A percentile compares a stretch with the other conserved stretches of the same genome.
These are phyloP conservation scores for Wickerhamomyces sydowiorum DNA, from an alignment of 805 yeast genomes.

Conservation along the genomic window DNA sequence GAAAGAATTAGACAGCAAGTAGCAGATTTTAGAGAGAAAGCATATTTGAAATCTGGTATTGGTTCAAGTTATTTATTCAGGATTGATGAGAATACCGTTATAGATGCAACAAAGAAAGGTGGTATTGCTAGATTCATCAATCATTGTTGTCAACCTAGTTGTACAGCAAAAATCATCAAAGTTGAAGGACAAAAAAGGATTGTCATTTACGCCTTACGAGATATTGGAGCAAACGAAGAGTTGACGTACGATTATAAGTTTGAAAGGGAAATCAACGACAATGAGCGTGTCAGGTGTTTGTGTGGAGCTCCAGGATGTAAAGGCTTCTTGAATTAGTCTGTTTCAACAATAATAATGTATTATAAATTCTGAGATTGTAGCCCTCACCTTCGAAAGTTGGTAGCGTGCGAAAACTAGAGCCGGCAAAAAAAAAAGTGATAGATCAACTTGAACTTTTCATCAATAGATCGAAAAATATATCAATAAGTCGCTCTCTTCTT, in stretches of 20 bases:
- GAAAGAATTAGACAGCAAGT: constrained; percentile 90
- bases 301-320: constrained; percentile 96
- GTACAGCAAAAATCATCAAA: constrained; percentile 93
- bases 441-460: too few species aligned
- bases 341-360: background rate
- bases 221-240: constrained; percentile 84
- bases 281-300: constrained; percentile 80
- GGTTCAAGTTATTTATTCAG: constrained; percentile 93
- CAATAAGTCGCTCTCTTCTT: too few species aligned
- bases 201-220: constrained; percentile 88
- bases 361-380: too few species aligned
- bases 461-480: too few species aligned
- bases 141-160: constrained; percentile 96
- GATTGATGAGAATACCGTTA: constrained; percentile 88
- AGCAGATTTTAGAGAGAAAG: constrained; percentile 86
- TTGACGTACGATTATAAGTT: constrained; percentile 94
- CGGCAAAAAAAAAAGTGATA: too few species aligned
- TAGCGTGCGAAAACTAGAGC: too few species aligned
- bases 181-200: constrained; percentile 92
- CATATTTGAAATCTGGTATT: constrained; percentile 83
- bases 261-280: constrained; percentile 85
- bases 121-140: constrained; percentile 96
- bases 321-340: constrained; percentile 68
- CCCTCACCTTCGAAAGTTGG: background rate
- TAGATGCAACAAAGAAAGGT: constrained; percentile 96